Conservation (phyloP, 805 yeast species). For the Schwanniomyces occidentalis region DNA sequence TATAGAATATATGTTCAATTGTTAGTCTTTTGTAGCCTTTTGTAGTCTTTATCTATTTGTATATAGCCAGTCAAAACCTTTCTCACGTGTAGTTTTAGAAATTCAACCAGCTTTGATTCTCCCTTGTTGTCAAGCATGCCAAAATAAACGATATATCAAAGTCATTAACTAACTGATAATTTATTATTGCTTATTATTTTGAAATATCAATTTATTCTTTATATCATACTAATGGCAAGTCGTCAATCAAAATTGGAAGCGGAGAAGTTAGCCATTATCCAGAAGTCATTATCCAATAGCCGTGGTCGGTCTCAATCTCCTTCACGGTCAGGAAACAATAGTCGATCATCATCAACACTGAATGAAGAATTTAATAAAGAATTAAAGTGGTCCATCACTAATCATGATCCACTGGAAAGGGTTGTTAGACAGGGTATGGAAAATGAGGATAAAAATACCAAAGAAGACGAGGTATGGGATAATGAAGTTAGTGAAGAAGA, state of each 20-base stretch:
- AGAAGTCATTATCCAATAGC: conserved; percentile 29
- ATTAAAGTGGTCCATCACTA: conserved; percentile 64
- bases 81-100: too few relatives aligned
- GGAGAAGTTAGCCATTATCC: conserved; percentile 41
- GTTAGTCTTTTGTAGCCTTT: too few relatives aligned
- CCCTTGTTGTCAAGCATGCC: too few relatives aligned
- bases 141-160: too few relatives aligned
- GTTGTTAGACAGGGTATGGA: conserved; percentile 23
- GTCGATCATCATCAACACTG: conserved; percentile 36
- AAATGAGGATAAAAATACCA: conserved; percentile 6
- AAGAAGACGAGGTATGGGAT: conserved; percentile 19
- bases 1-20: too few relatives aligned
- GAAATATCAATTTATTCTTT: too few relatives aligned
- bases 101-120: too few relatives aligned
- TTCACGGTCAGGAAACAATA: conserved; percentile 21
- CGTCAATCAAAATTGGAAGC: conserved; percentile 42
- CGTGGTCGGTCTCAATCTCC: conserved; percentile 43
- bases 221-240: too few relatives aligned
- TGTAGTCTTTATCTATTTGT: too few relatives aligned
- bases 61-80: too few relatives aligned
- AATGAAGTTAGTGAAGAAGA: conserved; percentile 57
- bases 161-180: too few relatives aligned
- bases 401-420: conserved; percentile 74
- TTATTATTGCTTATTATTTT: too few relatives aligned
- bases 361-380: conserved; percentile 41